phyloP scores from a whole-genome alignment of 176 grass and related monocot genomes.

The Carex scoparia region DNA sequence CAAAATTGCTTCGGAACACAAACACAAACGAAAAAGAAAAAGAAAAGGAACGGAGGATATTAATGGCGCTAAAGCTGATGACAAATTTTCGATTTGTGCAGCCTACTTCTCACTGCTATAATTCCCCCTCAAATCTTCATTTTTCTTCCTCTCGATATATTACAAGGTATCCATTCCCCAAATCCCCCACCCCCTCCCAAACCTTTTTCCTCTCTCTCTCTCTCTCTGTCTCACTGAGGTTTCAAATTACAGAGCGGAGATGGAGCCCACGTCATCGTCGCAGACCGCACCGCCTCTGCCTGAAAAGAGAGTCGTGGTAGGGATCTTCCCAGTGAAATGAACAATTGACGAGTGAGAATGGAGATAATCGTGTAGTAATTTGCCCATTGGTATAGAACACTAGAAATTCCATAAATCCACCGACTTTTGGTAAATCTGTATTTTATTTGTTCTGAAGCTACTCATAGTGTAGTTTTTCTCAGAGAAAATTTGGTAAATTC shows the following conservation, averaged over 20 bases:
- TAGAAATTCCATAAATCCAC: background rate
- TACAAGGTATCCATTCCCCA: background rate
- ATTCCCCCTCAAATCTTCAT: slow-evolving; percentile 2
- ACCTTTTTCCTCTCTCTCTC: background rate
- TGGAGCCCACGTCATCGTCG: slow-evolving; percentile 25
- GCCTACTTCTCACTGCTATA: background rate
- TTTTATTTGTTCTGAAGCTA: background rate
- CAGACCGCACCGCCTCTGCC: slow-evolving; percentile 19
- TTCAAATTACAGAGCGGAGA: slow-evolving; percentile 27
- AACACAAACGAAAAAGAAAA: background rate
- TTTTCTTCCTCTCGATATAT: background rate
- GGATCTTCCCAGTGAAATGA: background rate
- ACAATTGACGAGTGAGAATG: background rate
- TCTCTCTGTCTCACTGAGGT: background rate
- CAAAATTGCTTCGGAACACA: slow-evolving; percentile 2
- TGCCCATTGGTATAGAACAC: background rate
- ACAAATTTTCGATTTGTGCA: background rate
- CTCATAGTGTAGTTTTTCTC: background rate
- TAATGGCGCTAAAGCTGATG: slow-evolving; percentile 22
- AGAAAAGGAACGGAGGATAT: background rate
- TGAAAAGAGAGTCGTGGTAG: slow-evolving; percentile 34
- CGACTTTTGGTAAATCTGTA: background rate
- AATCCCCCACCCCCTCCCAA: too few relatives aligned
- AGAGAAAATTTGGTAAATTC: background rate
- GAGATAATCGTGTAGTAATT: background rate